phyloP scores from a whole-genome alignment of 2,329 filamentous ascomycete species.

The Parastagonospora avenae region DNA sequence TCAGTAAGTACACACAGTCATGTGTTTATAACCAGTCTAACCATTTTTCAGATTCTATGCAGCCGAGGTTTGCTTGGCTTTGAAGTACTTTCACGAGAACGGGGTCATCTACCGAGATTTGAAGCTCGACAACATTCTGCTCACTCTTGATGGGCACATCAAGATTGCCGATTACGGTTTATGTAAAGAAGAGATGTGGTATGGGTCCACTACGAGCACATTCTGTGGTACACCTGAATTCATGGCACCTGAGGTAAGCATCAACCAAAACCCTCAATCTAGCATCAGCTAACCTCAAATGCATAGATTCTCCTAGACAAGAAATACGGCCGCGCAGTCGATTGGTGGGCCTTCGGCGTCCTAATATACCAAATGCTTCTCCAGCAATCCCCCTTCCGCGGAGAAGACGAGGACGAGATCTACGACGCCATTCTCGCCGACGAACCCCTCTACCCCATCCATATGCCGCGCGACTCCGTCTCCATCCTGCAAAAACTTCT shows the following conservation, averaged over 20 bases:
- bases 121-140: constrained; percentile 85
- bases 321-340: constrained; percentile 95
- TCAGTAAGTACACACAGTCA: constrained; percentile 67
- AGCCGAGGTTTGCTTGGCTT: constrained; percentile 91
- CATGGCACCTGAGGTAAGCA: constrained; percentile 89
- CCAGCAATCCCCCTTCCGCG: constrained; percentile 97
- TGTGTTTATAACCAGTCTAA: constrained; percentile 15
- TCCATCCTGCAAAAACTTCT: constrained; percentile 97
- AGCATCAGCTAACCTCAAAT: neutral
- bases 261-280: neutral
- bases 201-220: constrained; percentile 92
- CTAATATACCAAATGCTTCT: constrained; percentile 99
- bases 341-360: constrained; percentile 99
- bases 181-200: constrained; percentile 99
- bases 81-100: constrained; percentile 99
- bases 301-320: constrained; percentile 90
- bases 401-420: constrained; percentile 98
- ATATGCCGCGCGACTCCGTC: constrained; percentile 97
- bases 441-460: constrained; percentile 95
- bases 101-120: constrained; percentile 93
- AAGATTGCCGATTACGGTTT: constrained; percentile 99
- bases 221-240: constrained; percentile 99
- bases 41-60: constrained; percentile 77
- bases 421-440: constrained; percentile 98
- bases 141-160: constrained; percentile 95